phyloP scores from a whole-genome alignment of 306 rosid species.

The Hippophae gyantsensis region DNA sequence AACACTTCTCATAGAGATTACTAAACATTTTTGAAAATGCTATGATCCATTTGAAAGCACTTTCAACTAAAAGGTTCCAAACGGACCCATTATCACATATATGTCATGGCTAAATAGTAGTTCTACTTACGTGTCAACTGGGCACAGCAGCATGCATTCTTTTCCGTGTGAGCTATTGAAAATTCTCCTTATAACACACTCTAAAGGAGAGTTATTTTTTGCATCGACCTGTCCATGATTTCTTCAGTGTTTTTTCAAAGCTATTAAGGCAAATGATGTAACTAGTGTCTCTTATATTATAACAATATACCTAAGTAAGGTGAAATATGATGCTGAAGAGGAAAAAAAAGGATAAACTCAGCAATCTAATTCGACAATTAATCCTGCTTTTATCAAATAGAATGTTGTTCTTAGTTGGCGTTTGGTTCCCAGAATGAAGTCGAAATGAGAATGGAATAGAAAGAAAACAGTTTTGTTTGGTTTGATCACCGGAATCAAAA shows the following conservation, averaged over 20 bases:
- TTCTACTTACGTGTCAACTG: constrained; percentile 76
- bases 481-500: too few species aligned
- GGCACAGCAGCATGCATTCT: constrained; percentile 81
- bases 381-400: too few species aligned
- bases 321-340: not conserved
- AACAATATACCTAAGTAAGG: not conserved
- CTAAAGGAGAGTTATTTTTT: constrained; percentile 55
- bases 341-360: not conserved
- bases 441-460: too few species aligned
- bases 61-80: not conserved
- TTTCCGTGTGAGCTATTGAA: constrained; percentile 67
- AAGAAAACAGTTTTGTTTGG: too few species aligned
- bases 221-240: constrained; percentile 65
- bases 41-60: not conserved
- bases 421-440: too few species aligned
- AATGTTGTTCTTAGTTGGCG: too few species aligned
- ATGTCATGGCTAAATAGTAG: constrained; percentile 4
- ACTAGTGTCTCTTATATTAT: not conserved
- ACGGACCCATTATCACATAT: not conserved
- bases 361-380: too few species aligned
- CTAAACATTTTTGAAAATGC: too few species aligned
- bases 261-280: not conserved
- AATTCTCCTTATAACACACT: constrained; percentile 77
- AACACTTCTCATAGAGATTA: too few species aligned
- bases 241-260: not conserved